Conservation (phyloP, 2,329 filamentous ascomycete species). For the Aspergillus sergii region DNA sequence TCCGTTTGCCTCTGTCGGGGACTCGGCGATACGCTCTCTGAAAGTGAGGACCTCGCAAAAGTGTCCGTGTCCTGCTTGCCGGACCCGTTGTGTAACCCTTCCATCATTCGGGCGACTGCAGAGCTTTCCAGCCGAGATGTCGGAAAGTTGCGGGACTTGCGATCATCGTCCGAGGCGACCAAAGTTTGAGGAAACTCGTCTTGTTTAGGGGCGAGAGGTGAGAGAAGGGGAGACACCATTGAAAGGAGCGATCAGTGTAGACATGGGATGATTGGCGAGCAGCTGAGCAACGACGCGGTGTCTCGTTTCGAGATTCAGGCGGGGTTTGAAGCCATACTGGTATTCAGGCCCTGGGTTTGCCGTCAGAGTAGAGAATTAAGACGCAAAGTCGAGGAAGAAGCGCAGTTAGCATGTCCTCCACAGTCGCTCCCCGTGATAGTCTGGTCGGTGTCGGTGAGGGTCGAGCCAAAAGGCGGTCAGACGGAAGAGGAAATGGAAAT, state of each 20-base stretch:
- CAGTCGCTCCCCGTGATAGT: neutral
- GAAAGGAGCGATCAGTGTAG: neutral
- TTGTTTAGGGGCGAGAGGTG: neutral
- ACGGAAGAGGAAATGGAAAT: neutral
- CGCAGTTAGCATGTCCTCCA: neutral
- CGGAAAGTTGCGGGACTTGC: neutral
- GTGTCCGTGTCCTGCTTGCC: neutral
- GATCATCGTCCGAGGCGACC: neutral
- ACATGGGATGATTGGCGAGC: neutral
- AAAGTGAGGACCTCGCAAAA: neutral
- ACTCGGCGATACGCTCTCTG: neutral
- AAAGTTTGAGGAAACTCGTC: neutral
- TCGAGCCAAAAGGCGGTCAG: slow-evolving; percentile 6
- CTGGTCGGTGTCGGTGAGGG: too few species aligned
- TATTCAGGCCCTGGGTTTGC: neutral
- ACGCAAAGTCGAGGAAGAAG: neutral
- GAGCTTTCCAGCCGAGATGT: neutral
- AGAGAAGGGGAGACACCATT: slow-evolving; percentile 10
- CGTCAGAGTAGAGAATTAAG: neutral
- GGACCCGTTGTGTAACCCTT: neutral
- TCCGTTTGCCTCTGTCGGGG: neutral
- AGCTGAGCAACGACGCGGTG: neutral
- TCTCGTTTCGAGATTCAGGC: neutral
- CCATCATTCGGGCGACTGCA: neutral
- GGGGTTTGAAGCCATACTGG: neutral